Percentiles rank a stretch among this genome's conserved stretches.
These are phyloP conservation scores for Pichia sp. DNA, from an alignment of 1,139 yeast genomes.

Conservation along the genomic window DNA sequence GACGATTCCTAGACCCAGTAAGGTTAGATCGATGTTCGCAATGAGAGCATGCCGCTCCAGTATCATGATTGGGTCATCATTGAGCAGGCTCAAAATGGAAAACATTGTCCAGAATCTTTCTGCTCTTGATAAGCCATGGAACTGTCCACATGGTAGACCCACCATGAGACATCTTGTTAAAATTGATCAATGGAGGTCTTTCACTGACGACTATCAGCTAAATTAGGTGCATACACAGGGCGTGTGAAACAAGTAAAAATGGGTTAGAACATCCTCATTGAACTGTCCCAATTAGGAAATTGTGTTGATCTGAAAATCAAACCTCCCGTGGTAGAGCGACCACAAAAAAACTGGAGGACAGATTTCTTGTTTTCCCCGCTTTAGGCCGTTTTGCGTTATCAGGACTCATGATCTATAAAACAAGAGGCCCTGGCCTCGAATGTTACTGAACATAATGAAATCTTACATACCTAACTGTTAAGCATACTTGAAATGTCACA, in stretches of 20 bases:
- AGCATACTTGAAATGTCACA: neutral
- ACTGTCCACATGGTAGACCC: slow-evolving; percentile 98
- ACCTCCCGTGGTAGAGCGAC: neutral
- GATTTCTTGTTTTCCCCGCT: neutral
- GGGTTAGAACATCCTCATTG: slow-evolving; percentile 17
- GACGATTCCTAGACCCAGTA: slow-evolving; percentile 59
- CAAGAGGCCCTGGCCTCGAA: neutral
- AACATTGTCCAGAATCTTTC: slow-evolving; percentile 65
- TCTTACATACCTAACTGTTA: neutral
- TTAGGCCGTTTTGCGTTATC: neutral
- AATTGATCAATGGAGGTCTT: slow-evolving; percentile 45
- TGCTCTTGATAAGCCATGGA: slow-evolving; percentile 88
- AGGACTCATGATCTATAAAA: neutral
- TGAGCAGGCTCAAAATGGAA: slow-evolving; percentile 57
- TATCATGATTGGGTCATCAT: slow-evolving; percentile 85
- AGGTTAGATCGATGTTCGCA: slow-evolving; percentile 79
- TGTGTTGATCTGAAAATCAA: neutral
- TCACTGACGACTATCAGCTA: slow-evolving; percentile 35
- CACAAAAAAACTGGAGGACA: neutral
- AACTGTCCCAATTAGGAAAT: slow-evolving; percentile 27
- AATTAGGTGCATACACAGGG: neutral
- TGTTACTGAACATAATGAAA: neutral
- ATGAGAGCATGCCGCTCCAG: slow-evolving; percentile 93
- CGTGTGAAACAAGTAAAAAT: neutral
- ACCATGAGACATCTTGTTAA: slow-evolving; percentile 87